A percentile compares a stretch with the other conserved stretches of the same genome.
Evolutionary conservation across 768 basidiomycete species (phyloP).

Genomic region (Termitomyces sp.): DNA sequence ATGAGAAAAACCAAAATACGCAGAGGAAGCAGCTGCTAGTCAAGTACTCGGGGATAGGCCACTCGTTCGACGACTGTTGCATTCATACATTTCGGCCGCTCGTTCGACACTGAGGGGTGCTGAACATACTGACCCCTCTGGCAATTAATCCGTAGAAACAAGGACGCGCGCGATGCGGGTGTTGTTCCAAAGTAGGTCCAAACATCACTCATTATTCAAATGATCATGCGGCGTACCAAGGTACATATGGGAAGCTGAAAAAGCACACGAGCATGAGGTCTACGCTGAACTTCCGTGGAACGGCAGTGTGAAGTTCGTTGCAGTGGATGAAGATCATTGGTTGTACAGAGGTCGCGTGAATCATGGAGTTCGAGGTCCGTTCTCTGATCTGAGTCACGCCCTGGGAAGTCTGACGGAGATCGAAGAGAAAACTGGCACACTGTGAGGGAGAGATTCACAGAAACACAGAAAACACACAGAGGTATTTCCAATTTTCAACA

Average conservation of each 20-base stretch:
- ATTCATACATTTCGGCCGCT: too few species aligned
- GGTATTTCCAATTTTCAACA: neutral
- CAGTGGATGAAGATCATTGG: neutral
- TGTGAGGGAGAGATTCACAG: neutral
- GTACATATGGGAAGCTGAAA: too few species aligned
- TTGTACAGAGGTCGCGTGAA: neutral
- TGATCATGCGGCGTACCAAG: too few species aligned
- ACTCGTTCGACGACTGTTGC: neutral
- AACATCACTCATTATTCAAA: too few species aligned
- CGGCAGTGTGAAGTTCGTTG: too few species aligned
- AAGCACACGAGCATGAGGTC: too few species aligned
- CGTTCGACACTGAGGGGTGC: too few species aligned
- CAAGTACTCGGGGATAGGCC: neutral
- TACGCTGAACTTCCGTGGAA: too few species aligned
- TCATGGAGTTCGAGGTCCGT: neutral
- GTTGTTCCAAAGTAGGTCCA: too few species aligned
- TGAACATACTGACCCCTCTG: too few species aligned
- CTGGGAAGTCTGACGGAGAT: neutral
- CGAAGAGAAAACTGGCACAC: neutral
- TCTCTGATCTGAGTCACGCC: neutral
- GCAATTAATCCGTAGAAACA: too few species aligned
- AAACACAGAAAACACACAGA: neutral
- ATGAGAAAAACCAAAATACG: neutral
- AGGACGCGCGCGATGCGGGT: too few species aligned
- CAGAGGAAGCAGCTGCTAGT: neutral